phyloP scores from a whole-genome alignment of 2,329 filamentous ascomycete genomes.

The Coleophoma eucalyptorum region DNA sequence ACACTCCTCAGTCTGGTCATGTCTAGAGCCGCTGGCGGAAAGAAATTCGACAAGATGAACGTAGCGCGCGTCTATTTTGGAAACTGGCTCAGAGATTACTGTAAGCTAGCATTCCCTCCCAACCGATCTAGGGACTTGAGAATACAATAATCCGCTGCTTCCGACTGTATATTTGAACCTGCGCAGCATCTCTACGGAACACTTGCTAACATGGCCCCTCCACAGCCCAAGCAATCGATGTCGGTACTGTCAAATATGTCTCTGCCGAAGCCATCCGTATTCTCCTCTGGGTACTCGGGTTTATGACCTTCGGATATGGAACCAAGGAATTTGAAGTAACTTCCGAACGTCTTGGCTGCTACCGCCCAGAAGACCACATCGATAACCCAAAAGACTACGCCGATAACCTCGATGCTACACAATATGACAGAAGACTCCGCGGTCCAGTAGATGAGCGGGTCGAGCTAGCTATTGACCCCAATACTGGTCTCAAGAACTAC shows the following conservation, averaged over 20 bases:
- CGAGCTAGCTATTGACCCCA: constrained; percentile 75
- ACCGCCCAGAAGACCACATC: constrained; percentile 80
- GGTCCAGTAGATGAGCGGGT: constrained; percentile 74
- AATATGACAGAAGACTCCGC: constrained; percentile 78
- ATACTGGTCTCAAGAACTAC: constrained; percentile 85
- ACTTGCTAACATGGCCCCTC: constrained; percentile 6
- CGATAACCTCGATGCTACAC: constrained; percentile 79
- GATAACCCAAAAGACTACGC: constrained; percentile 81
- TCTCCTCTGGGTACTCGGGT: constrained; percentile 82
- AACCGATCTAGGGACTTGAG: no score
- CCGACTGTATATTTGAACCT: no score
- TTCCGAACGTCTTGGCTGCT: constrained; percentile 72
- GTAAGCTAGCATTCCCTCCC: constrained; percentile 10
- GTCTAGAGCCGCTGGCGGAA: constrained; percentile 58
- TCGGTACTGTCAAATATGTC: constrained; percentile 87
- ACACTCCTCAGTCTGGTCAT: constrained; percentile 69
- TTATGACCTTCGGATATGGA: constrained; percentile 82
- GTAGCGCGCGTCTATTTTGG: constrained; percentile 93
- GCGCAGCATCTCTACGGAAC: neutral
- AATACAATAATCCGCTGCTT: no score
- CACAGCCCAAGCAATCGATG: constrained; percentile 79
- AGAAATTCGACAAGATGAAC: constrained; percentile 85
- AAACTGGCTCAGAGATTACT: constrained; percentile 93
- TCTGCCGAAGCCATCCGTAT: constrained; percentile 89
- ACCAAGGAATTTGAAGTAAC: constrained; percentile 86